Evolutionary conservation across 1,284 basidiomycete species (phyloP), one percentile per base, ranked within the genome.

Genomic region (Fereydounia khargensis): DNA sequence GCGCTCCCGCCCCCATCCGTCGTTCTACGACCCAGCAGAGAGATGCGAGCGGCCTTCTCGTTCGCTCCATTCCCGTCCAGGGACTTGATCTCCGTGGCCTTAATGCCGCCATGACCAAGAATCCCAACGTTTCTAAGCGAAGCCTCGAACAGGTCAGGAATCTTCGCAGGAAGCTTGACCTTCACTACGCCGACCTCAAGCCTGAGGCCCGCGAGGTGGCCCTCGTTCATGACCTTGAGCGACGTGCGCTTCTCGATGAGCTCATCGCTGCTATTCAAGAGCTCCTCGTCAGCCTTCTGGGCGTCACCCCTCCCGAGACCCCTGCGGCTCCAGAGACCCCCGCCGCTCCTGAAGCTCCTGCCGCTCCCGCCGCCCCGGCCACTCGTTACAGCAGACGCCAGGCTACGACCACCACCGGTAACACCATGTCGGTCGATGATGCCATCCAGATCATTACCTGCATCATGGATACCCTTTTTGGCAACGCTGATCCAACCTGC

Each of bases 201-300:
- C 54, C 54, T 19, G 31, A 49, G 37, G 47, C 49, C 9, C 54
- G 59, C 22, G 50, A 50, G 20, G 39, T 48, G 7, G 50, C 55
- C 27, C 27, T 62, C 32, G 48, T 62, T 46, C 47, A 47, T 30
- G 63, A 66, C 38, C 52, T 66, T 11, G 47, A 63, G 33, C 51
- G 56, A 17, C 54, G 63, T 17, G 63, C 60, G 9, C 35, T 65
- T 13, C 55, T 65, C 31, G 63, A 66, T 42, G 48, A 54, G 57
- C 52, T 66, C 35, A 41, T 66, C 8, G 49, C 50, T 19, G 59
- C 63, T 6, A 30, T 66, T 2, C 45, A 51, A 37, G 50, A 66
- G 16, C 41, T 66, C 2, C 48, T 66, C 40, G 47, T 52, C 39
- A 59, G 51, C 30, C 47, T 66, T 19, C 56, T 66, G 18, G 63